phyloP scores from a whole-genome alignment of 495 filamentous ascomycete genomes.

The Hypoxylon trugodes region DNA sequence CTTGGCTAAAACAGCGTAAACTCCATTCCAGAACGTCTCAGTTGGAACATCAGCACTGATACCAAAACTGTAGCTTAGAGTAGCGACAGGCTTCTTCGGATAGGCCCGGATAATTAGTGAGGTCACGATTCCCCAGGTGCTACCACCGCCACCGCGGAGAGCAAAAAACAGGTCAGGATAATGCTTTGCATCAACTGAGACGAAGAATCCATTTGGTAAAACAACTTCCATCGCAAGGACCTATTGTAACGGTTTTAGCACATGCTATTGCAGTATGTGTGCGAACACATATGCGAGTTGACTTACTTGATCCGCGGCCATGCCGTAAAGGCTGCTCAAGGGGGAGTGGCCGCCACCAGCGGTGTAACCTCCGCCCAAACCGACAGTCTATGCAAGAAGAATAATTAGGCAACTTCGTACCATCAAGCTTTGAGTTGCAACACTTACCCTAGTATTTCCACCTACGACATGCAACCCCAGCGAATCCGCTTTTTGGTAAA shows the following conservation, averaged over 20 bases:
- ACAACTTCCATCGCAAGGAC: slow-evolving; percentile 56
- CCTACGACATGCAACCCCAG: slow-evolving; percentile 61
- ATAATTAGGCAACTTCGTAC: slow-evolving; percentile 1
- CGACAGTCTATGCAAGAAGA: slow-evolving; percentile 42
- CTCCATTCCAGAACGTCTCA: slow-evolving; percentile 59
- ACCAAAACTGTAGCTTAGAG: slow-evolving; percentile 45
- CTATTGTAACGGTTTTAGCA: too few species aligned
- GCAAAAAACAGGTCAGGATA: slow-evolving; percentile 62
- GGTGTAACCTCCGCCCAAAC: slow-evolving; percentile 52
- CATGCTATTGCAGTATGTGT: too few species aligned
- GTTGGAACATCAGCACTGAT: slow-evolving; percentile 44
- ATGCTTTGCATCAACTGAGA: slow-evolving; percentile 51
- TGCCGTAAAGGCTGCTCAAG: slow-evolving; percentile 51
- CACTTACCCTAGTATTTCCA: slow-evolving; percentile 50
- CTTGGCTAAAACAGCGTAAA: slow-evolving; percentile 56
- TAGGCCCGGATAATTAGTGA: slow-evolving; percentile 59
- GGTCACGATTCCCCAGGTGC: slow-evolving; percentile 63
- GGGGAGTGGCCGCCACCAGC: slow-evolving; percentile 55
- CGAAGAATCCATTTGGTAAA: slow-evolving; percentile 52
- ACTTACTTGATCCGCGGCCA: slow-evolving; percentile 61
- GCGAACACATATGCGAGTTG: too few species aligned
- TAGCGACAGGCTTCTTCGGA: slow-evolving; percentile 51
- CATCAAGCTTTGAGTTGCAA: background rate
- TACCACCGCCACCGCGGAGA: slow-evolving; percentile 60
- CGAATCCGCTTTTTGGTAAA: slow-evolving; percentile 57